These are phyloP conservation scores for Ampelomyces quisqualis DNA, from an alignment of 2,329 filamentous ascomycete species.

Conservation along the genomic window DNA sequence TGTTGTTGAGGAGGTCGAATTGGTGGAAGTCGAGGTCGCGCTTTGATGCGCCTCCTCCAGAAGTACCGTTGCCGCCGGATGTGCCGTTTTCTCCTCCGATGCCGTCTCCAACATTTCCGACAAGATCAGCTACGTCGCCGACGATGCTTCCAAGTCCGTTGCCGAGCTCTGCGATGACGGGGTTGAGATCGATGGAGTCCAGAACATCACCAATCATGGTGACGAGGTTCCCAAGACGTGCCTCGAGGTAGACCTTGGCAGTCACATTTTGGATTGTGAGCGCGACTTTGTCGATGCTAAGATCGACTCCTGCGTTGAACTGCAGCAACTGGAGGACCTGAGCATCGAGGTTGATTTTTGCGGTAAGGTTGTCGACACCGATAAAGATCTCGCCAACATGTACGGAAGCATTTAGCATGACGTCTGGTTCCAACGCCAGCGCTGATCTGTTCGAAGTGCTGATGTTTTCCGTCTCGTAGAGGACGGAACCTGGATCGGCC, in stretches of 20 bases:
- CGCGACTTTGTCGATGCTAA: slow-evolving; percentile 58
- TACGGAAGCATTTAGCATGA: slow-evolving; percentile 61
- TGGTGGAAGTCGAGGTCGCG: slow-evolving; percentile 36
- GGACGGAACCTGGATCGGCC: slow-evolving; percentile 53
- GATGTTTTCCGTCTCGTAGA: slow-evolving; percentile 58
- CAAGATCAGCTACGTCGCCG: slow-evolving; percentile 39
- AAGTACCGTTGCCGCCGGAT: slow-evolving; percentile 12
- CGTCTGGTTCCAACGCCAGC: slow-evolving; percentile 55
- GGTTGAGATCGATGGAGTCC: slow-evolving; percentile 61
- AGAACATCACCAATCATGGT: slow-evolving; percentile 61
- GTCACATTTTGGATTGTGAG: slow-evolving; percentile 60
- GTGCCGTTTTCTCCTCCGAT: slow-evolving; percentile 12
- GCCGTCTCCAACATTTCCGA: slow-evolving; percentile 27
- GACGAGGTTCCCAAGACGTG: slow-evolving; percentile 61
- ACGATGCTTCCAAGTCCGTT: slow-evolving; percentile 53
- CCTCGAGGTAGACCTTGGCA: slow-evolving; percentile 61
- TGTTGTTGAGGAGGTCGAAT: slow-evolving; percentile 57
- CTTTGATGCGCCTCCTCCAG: slow-evolving; percentile 22
- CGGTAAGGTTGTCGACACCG: slow-evolving; percentile 60
- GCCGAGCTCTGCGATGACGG: slow-evolving; percentile 58
- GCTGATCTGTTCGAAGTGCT: slow-evolving; percentile 45
- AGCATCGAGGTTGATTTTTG: slow-evolving; percentile 61
- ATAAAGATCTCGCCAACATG: slow-evolving; percentile 61
- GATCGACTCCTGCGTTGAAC: slow-evolving; percentile 63
- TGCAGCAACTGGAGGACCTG: slow-evolving; percentile 60